These are phyloP conservation scores for Cercospora zeina DNA, from an alignment of 2,329 filamentous ascomycete genomes.

Conservation along the genomic window DNA sequence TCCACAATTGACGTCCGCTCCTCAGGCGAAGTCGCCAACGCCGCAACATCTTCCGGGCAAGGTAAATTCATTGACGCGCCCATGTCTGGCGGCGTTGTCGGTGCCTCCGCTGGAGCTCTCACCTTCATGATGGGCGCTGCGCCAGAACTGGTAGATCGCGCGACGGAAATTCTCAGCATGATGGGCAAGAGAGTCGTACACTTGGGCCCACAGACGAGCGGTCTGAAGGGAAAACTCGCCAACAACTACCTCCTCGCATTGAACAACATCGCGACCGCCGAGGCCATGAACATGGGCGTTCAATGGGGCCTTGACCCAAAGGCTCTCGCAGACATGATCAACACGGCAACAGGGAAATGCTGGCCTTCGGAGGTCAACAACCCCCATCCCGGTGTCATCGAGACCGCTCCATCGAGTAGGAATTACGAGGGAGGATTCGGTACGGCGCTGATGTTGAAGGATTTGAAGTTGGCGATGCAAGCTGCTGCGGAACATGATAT, in stretches of 20 bases:
- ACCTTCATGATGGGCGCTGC: conserved; percentile 93
- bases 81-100: conserved; percentile 95
- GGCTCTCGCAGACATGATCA: conserved; percentile 81
- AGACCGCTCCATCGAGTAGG: conserved; percentile 69
- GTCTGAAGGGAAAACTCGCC: conserved; percentile 86
- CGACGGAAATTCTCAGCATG: conserved; percentile 68
- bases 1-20: conserved; percentile 93
- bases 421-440: conserved; percentile 63
- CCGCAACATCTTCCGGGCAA: conserved; percentile 64
- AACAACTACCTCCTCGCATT: conserved; percentile 97
- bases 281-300: conserved; percentile 67
- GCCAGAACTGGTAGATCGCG: conserved; percentile 59
- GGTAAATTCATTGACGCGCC: conserved; percentile 89
- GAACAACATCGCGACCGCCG: conserved; percentile 76
- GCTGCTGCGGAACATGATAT: conserved; percentile 49
- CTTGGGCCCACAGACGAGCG: conserved; percentile 79
- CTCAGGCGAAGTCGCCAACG: conserved; percentile 73
- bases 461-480: conserved; percentile 52
- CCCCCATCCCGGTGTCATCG: conserved; percentile 81
- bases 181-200: conserved; percentile 90
- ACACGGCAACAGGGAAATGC: conserved; percentile 88
- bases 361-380: conserved; percentile 98
- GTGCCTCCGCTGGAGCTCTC: conserved; percentile 79
- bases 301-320: conserved; percentile 63
- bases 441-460: conserved; percentile 53